Percentiles rank a stretch among this genome's conserved stretches.
Conservation (phyloP, 2,329 filamentous ascomycete genomes). For the Graphiopsis chlorocephala region DNA sequence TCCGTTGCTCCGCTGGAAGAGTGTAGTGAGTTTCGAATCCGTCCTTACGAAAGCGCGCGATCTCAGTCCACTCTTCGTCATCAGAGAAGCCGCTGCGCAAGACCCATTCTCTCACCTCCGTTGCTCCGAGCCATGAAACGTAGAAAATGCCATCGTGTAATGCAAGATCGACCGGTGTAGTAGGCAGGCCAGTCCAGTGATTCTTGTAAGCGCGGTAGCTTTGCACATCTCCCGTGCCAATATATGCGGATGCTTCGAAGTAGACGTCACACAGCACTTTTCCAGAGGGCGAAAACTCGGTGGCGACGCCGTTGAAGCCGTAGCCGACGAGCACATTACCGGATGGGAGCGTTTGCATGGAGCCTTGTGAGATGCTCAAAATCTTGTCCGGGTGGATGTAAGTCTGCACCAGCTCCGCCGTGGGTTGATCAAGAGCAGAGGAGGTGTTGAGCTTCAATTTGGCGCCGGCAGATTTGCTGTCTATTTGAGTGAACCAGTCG, state of each 20-base stretch:
- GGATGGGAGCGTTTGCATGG: slow-evolving; percentile 50
- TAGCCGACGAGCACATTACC: slow-evolving; percentile 54
- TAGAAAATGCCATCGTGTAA: slow-evolving; percentile 45
- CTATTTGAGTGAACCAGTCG: slow-evolving; percentile 27
- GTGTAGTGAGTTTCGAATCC: slow-evolving; percentile 43
- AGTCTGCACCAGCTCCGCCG: slow-evolving; percentile 27
- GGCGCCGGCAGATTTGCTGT: slow-evolving; percentile 22
- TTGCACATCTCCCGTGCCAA: slow-evolving; percentile 39
- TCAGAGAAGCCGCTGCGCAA: slow-evolving; percentile 36
- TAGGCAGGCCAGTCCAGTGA: slow-evolving; percentile 43
- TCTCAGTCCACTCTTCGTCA: slow-evolving; percentile 20
- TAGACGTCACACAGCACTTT: slow-evolving; percentile 52
- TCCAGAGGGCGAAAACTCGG: slow-evolving; percentile 44
- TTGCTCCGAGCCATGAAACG: slow-evolving; percentile 53
- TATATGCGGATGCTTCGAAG: slow-evolving; percentile 35
- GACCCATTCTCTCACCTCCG: slow-evolving; percentile 46
- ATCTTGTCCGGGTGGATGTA: slow-evolving; percentile 28
- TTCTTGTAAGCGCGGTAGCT: slow-evolving; percentile 56
- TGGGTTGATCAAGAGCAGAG: slow-evolving; percentile 24
- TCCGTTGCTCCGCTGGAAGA: slow-evolving; percentile 19
- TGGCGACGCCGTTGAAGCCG: slow-evolving; percentile 43
- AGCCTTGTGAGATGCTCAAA: slow-evolving; percentile 48
- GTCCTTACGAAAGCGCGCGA: slow-evolving; percentile 19
- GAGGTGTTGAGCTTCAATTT: slow-evolving; percentile 24
- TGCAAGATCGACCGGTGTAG: slow-evolving; percentile 22